Percentiles rank a stretch among this genome's conserved stretches.
These are phyloP conservation scores for Podila horticola DNA, from an alignment of 192 early-diverging fungal genomes.

Conservation along the genomic window DNA sequence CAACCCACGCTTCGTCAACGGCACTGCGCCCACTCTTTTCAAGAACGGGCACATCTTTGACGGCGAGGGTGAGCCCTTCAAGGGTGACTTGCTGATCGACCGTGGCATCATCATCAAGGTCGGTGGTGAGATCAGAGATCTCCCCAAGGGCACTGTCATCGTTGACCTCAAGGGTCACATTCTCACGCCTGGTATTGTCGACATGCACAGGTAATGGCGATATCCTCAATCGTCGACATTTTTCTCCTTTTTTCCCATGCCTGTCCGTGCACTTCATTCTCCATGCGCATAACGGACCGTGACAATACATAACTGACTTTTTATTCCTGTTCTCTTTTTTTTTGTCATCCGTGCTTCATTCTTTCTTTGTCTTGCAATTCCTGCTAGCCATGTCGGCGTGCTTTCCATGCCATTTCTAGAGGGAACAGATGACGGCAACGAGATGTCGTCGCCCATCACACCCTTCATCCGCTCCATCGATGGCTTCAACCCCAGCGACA, in stretches of 20 bases:
- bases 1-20: slow-evolving; percentile 54
- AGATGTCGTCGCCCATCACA: slow-evolving; percentile 58
- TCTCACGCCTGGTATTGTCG: slow-evolving; percentile 81
- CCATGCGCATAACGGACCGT: too few relatives aligned
- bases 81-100: slow-evolving; percentile 62
- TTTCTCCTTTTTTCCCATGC: background rate
- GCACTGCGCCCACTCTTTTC: slow-evolving; percentile 54
- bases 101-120: slow-evolving; percentile 63
- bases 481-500: slow-evolving; percentile 71
- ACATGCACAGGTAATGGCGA: slow-evolving; percentile 65
- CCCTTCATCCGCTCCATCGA: slow-evolving; percentile 69
- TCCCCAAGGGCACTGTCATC: slow-evolving; percentile 34
- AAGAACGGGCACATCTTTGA: slow-evolving; percentile 65
- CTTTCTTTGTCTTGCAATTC: background rate
- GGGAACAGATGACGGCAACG: slow-evolving; percentile 67
- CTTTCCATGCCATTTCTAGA: slow-evolving; percentile 64
- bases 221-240: too few relatives aligned
- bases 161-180: slow-evolving; percentile 68
- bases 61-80: slow-evolving; percentile 36
- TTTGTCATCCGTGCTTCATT: background rate
- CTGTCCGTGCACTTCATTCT: background rate
- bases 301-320: too few relatives aligned
- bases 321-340: too few relatives aligned
- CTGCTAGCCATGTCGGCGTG: slow-evolving; percentile 66
- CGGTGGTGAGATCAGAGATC: slow-evolving; percentile 28